Base-by-base conservation (phyloP, 768 basidiomycete species). In the Auricularia auricula-judae region DNA sequence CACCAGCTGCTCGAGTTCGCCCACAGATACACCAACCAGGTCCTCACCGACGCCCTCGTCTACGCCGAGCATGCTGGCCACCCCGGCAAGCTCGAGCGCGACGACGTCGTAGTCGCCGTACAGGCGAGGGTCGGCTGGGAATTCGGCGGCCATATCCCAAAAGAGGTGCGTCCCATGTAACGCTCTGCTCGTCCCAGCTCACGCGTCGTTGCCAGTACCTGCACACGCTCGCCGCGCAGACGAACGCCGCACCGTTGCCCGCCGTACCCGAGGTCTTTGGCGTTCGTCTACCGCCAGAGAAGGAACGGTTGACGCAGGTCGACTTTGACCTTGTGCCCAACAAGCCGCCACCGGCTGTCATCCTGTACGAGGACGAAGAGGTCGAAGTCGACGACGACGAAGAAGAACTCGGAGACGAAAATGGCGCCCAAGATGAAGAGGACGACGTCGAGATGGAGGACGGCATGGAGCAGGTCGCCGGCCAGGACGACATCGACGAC, bases 71-170 rank as follows among this genome's bases (percentile, higher is more conserved):
- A 93, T 72, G 91, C 88, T 21, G 88, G 89, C 14, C 81, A 86
- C 54, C 73, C 84, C 2, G 88, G 87, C 65, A 91, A 88, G 76
- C 79, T 93, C 63, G 91, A 92, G 67, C 83, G 87, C 80, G 91
- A 93, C 67, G 91, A 93, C 74, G 78, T 90, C 59, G 81, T 84
- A 3, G 79, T 93, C 47, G 89, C 91, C 2, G 86, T 92, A 3
- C 91, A 93, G 73, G 90, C 91, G 4, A 85, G 91, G 64, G 92
- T 93, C 3, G 92, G 91, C 53, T 93, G 92, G 92, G 92, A 93
- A 74, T 89, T 92, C 72, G 91, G 91, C 29, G 91, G 92, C 4
- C 81, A 91, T 44, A 84, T 93, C 35, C 91, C 91, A 3, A 93
- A 93, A 76, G 91, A 93, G 84, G 91, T 93, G 64, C 35, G 78